These are phyloP conservation scores for Cladosporium sp. DNA, from an alignment of 2,329 filamentous ascomycete genomes.

Conservation along the genomic window DNA sequence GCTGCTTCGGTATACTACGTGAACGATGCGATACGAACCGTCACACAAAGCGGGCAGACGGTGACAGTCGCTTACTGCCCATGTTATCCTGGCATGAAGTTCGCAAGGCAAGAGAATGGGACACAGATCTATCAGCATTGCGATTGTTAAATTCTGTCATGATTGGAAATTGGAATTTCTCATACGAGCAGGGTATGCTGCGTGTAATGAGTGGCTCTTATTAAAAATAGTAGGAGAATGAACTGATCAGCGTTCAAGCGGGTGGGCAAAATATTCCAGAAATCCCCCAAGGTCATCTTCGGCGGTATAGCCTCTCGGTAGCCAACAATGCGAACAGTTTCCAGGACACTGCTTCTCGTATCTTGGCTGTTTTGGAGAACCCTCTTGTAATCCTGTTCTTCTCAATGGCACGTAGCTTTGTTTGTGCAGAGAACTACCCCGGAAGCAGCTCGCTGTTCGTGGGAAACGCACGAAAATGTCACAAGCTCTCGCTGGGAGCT, in stretches of 20 bases:
- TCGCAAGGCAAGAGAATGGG: conserved; percentile 16
- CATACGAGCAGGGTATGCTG: too few species aligned
- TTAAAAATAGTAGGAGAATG: too few species aligned
- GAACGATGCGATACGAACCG: background rate
- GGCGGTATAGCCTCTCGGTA: background rate
- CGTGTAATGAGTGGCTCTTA: too few species aligned
- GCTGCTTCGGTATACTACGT: conserved; percentile 19
- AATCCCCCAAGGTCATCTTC: too few species aligned
- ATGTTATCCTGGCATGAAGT: conserved; percentile 19
- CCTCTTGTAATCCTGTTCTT: background rate
- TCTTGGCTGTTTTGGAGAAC: background rate
- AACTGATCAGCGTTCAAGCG: too few species aligned
- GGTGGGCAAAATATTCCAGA: too few species aligned
- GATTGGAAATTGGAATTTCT: too few species aligned
- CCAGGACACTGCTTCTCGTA: background rate
- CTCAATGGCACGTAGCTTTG: background rate
- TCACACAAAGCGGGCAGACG: background rate
- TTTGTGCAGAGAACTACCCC: background rate
- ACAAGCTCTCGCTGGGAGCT: background rate
- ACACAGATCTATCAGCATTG: conserved; percentile 17
- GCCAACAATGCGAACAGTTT: background rate
- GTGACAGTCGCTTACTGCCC: conserved; percentile 21
- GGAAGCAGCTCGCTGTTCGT: background rate
- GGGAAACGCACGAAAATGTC: background rate
- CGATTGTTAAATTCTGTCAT: background rate